phyloP scores from a whole-genome alignment of 352 stramenopile genomes.

The Pythium diclinum region DNA sequence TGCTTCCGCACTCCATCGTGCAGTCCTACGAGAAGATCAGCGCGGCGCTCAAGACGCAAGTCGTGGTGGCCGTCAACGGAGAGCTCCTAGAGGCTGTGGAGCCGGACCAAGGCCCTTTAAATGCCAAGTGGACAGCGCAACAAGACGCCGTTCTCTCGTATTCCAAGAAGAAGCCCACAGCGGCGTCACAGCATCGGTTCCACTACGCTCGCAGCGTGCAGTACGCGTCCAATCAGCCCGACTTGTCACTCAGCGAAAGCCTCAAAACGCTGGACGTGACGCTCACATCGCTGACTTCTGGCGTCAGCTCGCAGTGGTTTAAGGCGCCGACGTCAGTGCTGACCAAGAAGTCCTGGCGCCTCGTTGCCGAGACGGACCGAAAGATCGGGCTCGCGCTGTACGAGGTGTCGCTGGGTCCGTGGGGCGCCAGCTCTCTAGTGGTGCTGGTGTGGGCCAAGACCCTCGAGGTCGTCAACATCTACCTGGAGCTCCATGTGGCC shows the following conservation, averaged over 20 bases:
- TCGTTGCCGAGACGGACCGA: constrained; percentile 36
- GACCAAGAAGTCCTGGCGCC: constrained; percentile 33
- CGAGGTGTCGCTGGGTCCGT: constrained; percentile 39
- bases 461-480: constrained; percentile 41
- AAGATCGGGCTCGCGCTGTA: constrained; percentile 53
- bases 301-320: constrained; percentile 14
- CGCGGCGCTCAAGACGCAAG: constrained; percentile 28
- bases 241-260: constrained; percentile 19
- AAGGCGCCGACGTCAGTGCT: constrained; percentile 8
- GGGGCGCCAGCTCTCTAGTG: constrained; percentile 39
- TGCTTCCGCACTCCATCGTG: constrained; percentile 52
- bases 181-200: constrained; percentile 1
- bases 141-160: constrained; percentile 12
- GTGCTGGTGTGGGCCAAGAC: constrained; percentile 49
- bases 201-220: constrained; percentile 20
- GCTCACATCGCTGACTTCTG: constrained; percentile 23
- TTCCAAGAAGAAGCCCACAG: constrained; percentile 2
- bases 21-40: constrained; percentile 52
- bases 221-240: constrained; percentile 4
- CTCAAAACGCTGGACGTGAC: constrained; percentile 22
- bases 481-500: constrained; percentile 44
- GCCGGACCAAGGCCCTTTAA: constrained; percentile 14
- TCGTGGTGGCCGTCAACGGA: constrained; percentile 40
- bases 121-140: constrained; percentile 21
- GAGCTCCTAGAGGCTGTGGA: constrained; percentile 27